A percentile compares a stretch with the other conserved stretches of the same genome.
phyloP scores from a whole-genome alignment of 1,139 yeast species.

The Taphrina flavorubra region DNA sequence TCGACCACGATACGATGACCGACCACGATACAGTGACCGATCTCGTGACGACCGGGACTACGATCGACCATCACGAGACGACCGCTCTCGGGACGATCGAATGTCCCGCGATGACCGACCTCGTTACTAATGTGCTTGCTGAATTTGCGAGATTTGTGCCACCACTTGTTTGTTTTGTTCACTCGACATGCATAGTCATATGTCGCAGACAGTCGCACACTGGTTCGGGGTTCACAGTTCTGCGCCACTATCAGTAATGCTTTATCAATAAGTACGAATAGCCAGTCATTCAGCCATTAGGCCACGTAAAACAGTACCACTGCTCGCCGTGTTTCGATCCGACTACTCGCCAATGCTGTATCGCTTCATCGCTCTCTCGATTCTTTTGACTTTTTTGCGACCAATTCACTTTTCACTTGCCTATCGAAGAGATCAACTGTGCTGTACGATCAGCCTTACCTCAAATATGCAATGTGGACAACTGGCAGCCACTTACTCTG shows the following conservation, averaged over 20 bases:
- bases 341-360: conserved; percentile 5
- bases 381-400: neutral
- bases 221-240: neutral
- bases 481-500: no score
- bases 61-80: conserved; percentile 33
- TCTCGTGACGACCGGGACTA: conserved; percentile 33
- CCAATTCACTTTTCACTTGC: conserved; percentile 2
- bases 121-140: conserved; percentile 19
- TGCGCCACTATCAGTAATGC: conserved; percentile 14
- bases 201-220: neutral
- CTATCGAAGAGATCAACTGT: neutral
- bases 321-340: conserved; percentile 6
- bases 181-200: neutral
- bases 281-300: conserved; percentile 17
- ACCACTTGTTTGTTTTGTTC: neutral
- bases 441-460: no score
- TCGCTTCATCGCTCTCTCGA: neutral
- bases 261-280: conserved; percentile 25
- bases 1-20: conserved; percentile 39
- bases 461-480: no score
- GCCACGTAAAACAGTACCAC: neutral
- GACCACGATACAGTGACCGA: conserved; percentile 29
- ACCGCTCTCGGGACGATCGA: conserved; percentile 27
- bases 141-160: neutral
- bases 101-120: conserved; percentile 32